Base-by-base conservation (phyloP, 345 rosid species). In the Populus deltoides region DNA sequence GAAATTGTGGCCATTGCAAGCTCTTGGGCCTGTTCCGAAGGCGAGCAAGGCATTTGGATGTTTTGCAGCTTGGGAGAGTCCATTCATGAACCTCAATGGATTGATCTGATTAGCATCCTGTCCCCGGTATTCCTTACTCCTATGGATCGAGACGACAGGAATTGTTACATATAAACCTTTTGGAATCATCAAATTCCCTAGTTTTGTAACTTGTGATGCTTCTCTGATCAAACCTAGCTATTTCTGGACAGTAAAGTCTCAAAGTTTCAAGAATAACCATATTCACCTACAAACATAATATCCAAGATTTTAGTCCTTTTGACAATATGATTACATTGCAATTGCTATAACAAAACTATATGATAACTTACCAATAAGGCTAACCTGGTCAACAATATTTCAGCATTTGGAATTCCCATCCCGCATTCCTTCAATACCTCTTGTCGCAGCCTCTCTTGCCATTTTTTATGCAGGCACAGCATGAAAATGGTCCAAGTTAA, bases 371-470 rank as follows among this genome's bases (percentile, higher is more conserved):
- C 85, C 72, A 65, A n/a, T n/a, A n/a, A 20, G 24, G 53, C 78
- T 24, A 82, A 41, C 57, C 66, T 74, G 36, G 76, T 6, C 11
- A 82, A 29, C 57, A 53, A 29, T 29, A 29, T 65, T 68, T 69
- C 73, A 16, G 79, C 61, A 41, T 68, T 31, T 17, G 78, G 78
- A 39, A 70, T 75, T 1, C 12, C 47, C 62, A 2, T 22, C 18
- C 94, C 94, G 75, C 94, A 93, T 83, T 90, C 92, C 85, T 79
- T 83, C 39, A 89, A 78, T 43, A 91, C 92, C 87, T 91, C 97
- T 74, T 92, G 92, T 86, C 97, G 94, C 83, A 96, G 89, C 83
- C 79, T 89, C 82, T 80, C 90, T 86, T 93, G 98, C 98, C 98
- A 91, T 39, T 89, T 90, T 74, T 92, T 94, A 91, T 93, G 96